These are phyloP conservation scores for Rosa rugosa DNA, from an alignment of 306 rosid genomes.

Conservation along the genomic window DNA sequence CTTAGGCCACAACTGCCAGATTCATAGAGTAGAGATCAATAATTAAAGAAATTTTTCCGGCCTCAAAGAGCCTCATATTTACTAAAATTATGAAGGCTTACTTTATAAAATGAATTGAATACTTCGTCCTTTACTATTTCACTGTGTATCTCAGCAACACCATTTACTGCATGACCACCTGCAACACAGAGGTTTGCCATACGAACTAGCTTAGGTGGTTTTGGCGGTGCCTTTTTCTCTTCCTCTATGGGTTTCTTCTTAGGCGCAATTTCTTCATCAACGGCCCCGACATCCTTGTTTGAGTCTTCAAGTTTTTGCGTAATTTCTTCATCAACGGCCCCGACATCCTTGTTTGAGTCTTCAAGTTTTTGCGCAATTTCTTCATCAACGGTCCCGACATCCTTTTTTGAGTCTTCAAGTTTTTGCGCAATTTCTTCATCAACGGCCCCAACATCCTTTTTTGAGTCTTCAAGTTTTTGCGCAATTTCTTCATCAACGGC, in stretches of 20 bases:
- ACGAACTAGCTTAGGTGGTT: constrained; percentile 84
- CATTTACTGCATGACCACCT: constrained; percentile 98
- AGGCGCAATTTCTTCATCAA: constrained; percentile 22
- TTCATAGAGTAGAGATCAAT: constrained; percentile 29
- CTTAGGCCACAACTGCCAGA: constrained; percentile 89
- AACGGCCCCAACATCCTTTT: not conserved
- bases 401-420: not conserved
- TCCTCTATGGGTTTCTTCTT: constrained; percentile 32
- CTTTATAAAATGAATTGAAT: constrained; percentile 86
- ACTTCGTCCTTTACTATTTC: constrained; percentile 94
- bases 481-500: constrained; percentile 30
- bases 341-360: constrained; percentile 8
- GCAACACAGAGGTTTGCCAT: constrained; percentile 98
- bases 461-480: constrained; percentile 35
- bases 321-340: not conserved
- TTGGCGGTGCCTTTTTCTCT: constrained; percentile 49
- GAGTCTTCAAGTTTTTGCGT: not conserved
- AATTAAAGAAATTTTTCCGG: constrained; percentile 14
- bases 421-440: constrained; percentile 29
- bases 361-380: constrained; percentile 9
- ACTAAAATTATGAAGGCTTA: constrained; percentile 26
- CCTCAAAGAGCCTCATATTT: constrained; percentile 13
- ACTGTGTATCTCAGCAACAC: constrained; percentile 98
- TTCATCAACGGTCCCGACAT: constrained; percentile 15
- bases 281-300: constrained; percentile 13